These are phyloP conservation scores for Xylariaceae sp. DNA, from an alignment of 2,329 filamentous ascomycete genomes.

Conservation along the genomic window DNA sequence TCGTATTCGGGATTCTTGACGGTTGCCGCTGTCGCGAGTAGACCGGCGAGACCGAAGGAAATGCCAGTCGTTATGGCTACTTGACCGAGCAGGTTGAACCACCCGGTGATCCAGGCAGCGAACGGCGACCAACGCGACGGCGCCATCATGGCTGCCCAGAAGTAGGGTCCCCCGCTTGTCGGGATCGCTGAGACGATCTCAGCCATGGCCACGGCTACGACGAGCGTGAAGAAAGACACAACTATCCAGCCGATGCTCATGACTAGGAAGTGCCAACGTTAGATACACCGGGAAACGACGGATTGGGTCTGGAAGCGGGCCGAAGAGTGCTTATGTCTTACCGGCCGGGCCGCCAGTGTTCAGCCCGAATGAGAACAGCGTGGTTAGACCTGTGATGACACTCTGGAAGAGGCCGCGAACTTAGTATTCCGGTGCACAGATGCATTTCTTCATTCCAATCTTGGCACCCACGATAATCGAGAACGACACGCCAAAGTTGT, in stretches of 20 bases:
- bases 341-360: conserved; percentile 49
- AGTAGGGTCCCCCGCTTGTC: conserved; percentile 56
- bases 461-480: conserved; percentile 50
- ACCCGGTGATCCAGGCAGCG: conserved; percentile 40
- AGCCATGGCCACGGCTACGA: conserved; percentile 53
- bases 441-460: neutral
- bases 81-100: conserved; percentile 42
- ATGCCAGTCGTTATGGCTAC: conserved; percentile 42
- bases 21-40: conserved; percentile 37
- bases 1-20: conserved; percentile 37
- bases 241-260: conserved; percentile 47
- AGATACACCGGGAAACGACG: neutral
- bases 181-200: conserved; percentile 58
- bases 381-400: conserved; percentile 57
- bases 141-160: conserved; percentile 56
- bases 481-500: conserved; percentile 60
- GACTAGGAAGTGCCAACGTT: conserved; percentile 10
- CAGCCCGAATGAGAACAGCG: conserved; percentile 54
- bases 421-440: neutral
- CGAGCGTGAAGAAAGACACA: conserved; percentile 52
- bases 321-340: conserved; percentile 1
- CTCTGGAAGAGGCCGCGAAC: conserved; percentile 37
- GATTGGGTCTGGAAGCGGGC: neutral
- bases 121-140: conserved; percentile 41
- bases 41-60: conserved; percentile 39